Evolutionary conservation across 805 yeast species (phyloP).

Genomic region (Huiozyma sinensis): DNA sequence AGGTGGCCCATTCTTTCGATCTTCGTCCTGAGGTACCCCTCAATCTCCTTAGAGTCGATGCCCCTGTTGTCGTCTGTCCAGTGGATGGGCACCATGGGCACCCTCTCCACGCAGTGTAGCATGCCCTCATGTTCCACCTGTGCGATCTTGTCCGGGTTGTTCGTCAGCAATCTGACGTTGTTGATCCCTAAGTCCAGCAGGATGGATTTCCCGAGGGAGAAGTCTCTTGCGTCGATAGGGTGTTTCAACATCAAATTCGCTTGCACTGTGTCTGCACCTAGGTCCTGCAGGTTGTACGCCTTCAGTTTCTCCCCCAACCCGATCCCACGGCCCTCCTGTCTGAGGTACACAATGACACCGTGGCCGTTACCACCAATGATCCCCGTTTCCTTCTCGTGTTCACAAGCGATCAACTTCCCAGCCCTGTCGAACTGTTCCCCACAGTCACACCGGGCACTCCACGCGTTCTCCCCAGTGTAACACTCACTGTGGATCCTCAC

Average conservation of each 20-base stretch:
- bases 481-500: slow-evolving; percentile 95
- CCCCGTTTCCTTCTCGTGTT: slow-evolving; percentile 18
- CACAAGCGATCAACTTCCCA: slow-evolving; percentile 63
- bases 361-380: slow-evolving; percentile 56
- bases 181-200: slow-evolving; percentile 68
- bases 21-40: slow-evolving; percentile 87
- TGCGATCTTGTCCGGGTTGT: slow-evolving; percentile 90
- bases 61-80: slow-evolving; percentile 62
- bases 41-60: slow-evolving; percentile 74
- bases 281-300: slow-evolving; percentile 92
- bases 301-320: slow-evolving; percentile 96
- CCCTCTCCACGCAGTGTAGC: slow-evolving; percentile 73
- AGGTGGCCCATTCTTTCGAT: slow-evolving; percentile 97
- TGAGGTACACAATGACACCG: slow-evolving; percentile 88
- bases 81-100: slow-evolving; percentile 94
- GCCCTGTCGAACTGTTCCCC: slow-evolving; percentile 99
- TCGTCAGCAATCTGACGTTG: slow-evolving; percentile 71
- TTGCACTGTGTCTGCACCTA: slow-evolving; percentile 97
- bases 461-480: slow-evolving; percentile 97
- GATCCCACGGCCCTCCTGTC: slow-evolving; percentile 98
- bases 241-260: slow-evolving; percentile 88
- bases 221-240: slow-evolving; percentile 96
- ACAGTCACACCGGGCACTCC: slow-evolving; percentile 98
- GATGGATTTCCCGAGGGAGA: slow-evolving; percentile 89
- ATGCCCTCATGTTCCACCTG: slow-evolving; percentile 85